A percentile compares a stretch with the other conserved stretches of the same genome.
Conservation (phyloP, 2,329 filamentous ascomycete species). For the Aureobasidium mangrovei region DNA sequence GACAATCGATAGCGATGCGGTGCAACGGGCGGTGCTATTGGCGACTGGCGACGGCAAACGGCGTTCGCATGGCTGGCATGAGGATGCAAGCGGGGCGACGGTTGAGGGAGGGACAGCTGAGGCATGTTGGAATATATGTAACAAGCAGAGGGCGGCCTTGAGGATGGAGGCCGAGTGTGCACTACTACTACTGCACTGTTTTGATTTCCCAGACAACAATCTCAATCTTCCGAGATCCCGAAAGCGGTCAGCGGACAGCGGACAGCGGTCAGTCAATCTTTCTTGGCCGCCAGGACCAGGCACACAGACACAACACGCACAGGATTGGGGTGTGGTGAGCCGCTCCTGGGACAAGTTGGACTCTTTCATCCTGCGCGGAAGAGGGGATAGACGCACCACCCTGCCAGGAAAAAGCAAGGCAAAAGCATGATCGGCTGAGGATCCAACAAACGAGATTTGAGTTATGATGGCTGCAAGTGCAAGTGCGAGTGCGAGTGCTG, state of each 20-base stretch:
- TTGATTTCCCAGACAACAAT: not conserved
- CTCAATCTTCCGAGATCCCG: not conserved
- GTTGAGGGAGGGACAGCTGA: too few species aligned
- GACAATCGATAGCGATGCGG: not conserved
- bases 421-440: slow-evolving; percentile 5
- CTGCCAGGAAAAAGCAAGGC: not conserved
- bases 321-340: not conserved
- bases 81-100: too few species aligned
- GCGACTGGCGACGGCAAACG: not conserved
- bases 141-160: too few species aligned
- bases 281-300: not conserved
- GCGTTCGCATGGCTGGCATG: too few species aligned
- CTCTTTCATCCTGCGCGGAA: not conserved
- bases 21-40: slow-evolving; percentile 3
- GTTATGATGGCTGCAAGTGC: not conserved
- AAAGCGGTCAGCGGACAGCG: slow-evolving; percentile 1
- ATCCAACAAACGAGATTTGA: slow-evolving; percentile 6
- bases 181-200: not conserved
- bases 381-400: not conserved
- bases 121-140: too few species aligned
- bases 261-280: not conserved
- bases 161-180: not conserved
- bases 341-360: not conserved
- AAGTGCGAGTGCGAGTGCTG: not conserved
- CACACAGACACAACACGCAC: not conserved